These are phyloP conservation scores for Melanogaster broomeanus DNA, from an alignment of 768 basidiomycete species.

Conservation along the genomic window DNA sequence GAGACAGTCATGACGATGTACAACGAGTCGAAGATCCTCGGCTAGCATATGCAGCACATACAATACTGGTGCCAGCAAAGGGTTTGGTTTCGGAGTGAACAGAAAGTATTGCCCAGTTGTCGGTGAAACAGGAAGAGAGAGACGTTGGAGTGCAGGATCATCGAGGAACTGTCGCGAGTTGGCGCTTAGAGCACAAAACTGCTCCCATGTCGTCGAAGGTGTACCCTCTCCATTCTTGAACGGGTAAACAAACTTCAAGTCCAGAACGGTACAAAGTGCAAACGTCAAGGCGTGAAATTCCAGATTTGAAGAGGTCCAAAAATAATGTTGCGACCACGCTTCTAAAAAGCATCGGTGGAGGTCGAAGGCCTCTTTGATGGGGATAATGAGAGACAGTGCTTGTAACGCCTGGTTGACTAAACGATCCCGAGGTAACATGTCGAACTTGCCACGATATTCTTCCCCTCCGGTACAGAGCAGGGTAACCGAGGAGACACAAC, in stretches of 20 bases:
- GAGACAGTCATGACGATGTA: constrained; percentile 57
- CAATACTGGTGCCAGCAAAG: constrained; percentile 57
- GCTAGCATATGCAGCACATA: constrained; percentile 80
- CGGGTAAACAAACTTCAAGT: constrained; percentile 32
- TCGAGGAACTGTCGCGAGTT: constrained; percentile 54
- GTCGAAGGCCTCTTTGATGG: constrained; percentile 53
- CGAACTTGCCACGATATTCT: constrained; percentile 47
- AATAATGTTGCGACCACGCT: constrained; percentile 52
- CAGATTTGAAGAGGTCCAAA: constrained; percentile 44
- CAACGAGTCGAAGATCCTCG: constrained; percentile 64
- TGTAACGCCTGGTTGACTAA: constrained; percentile 63
- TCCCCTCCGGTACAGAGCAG: constrained; percentile 55
- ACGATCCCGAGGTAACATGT: constrained; percentile 54
- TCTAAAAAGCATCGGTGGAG: constrained; percentile 59
- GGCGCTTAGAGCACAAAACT: constrained; percentile 41
- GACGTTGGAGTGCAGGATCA: constrained; percentile 54
- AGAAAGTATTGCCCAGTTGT: constrained; percentile 28
- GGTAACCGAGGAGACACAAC: constrained; percentile 52
- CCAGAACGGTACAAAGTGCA: constrained; percentile 53
- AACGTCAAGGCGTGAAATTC: constrained; percentile 59
- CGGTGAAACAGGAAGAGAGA: constrained; percentile 39
- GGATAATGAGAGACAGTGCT: constrained; percentile 61
- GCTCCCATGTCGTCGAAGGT: constrained; percentile 46
- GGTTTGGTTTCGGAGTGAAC: constrained; percentile 38
- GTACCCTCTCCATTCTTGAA: constrained; percentile 11